Evolutionary conservation across 805 yeast species (phyloP), one percentile per base, ranked within the genome.

Genomic region (Sugiyamaella mastotermitis): DNA sequence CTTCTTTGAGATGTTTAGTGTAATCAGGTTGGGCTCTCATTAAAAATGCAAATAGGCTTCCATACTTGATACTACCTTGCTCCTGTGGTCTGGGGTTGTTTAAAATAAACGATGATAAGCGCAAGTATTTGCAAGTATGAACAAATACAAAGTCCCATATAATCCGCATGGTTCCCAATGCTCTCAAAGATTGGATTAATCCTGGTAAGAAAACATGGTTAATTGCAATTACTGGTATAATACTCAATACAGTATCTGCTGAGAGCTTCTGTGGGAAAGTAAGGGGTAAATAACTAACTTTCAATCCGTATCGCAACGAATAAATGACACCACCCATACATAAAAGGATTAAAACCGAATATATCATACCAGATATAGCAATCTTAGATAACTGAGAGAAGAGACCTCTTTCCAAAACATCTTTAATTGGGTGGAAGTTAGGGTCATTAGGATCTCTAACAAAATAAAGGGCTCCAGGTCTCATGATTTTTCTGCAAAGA

Each of bases 381-480:
- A 88, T 78, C 46, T 95, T 69, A 20, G 81, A 76, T 16, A 88
- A 45, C 56, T 92, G 97, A 32, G 80, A 64, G 6, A 60, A 46
- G 51, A 90, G 71, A 1, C 95, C 83, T 48, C 83, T 77, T 41
- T 83, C 80, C 37, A 92, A 60, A 1, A 95, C 92, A 55, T 88
- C 95, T 48, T 86, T 90, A 29, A 90, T 71, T 9, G 92, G 73
- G 48, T 90, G 76, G 32, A 86, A 79, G 50, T 84, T 82, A 27
- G 95, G 95, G 56, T 92, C 97, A 50, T 87, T 96, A 3, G 96
- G 95, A 16, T 95, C 86, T 50, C 95, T 73, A 43, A 92, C 83
- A 63, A 92, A 92, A 58, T 78, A 92, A 33, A 92, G 66, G 6
- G 85, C 95, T 9, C 98, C 99, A 0, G 83, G 80, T 40, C 99